A percentile compares a stretch with the other conserved stretches of the same genome.
These are phyloP conservation scores for Teratosphaeria zuluensis DNA, from an alignment of 2,329 filamentous ascomycete species.

Conservation along the genomic window DNA sequence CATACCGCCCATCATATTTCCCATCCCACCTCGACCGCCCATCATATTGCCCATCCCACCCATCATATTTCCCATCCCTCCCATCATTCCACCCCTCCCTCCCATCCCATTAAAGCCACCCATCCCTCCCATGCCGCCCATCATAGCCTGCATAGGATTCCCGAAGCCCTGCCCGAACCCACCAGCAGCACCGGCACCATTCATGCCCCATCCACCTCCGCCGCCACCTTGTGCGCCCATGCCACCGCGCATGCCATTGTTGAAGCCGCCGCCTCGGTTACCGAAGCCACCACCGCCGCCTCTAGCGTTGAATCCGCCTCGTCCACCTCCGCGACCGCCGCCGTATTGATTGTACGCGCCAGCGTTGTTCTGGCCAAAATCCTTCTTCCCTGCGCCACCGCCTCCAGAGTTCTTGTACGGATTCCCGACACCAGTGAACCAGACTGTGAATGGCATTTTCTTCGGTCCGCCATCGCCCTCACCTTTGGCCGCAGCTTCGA, in stretches of 20 bases:
- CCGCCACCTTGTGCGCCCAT: constrained; percentile 5
- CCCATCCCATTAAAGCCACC: constrained; percentile 5
- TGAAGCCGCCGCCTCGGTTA: constrained; percentile 6
- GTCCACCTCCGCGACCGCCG: constrained; percentile 21
- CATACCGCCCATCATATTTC: constrained; percentile 34
- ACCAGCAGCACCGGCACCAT: constrained; percentile 1
- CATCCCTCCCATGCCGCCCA: constrained; percentile 11
- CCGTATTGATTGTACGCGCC: constrained; percentile 31
- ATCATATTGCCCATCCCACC: constrained; percentile 30
- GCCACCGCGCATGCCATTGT: constrained; percentile 4
- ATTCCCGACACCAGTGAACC: constrained; percentile 40
- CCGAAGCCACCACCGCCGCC: constrained; percentile 8
- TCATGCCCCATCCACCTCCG: neutral
- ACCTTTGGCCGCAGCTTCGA: constrained; percentile 31
- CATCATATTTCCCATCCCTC: constrained; percentile 17
- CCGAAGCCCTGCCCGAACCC: constrained; percentile 3
- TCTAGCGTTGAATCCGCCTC: constrained; percentile 18
- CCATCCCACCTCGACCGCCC: constrained; percentile 1
- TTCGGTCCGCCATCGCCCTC: constrained; percentile 11
- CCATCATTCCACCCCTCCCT: constrained; percentile 16
- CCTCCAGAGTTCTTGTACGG: constrained; percentile 77
- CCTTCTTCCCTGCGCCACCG: constrained; percentile 7
- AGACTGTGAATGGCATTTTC: constrained; percentile 9
- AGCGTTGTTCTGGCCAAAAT: constrained; percentile 3
- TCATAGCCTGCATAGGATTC: constrained; percentile 8